Evolutionary conservation across 164 flowering plant species (phyloP).

Genomic region (Umbilicus rupestris): DNA sequence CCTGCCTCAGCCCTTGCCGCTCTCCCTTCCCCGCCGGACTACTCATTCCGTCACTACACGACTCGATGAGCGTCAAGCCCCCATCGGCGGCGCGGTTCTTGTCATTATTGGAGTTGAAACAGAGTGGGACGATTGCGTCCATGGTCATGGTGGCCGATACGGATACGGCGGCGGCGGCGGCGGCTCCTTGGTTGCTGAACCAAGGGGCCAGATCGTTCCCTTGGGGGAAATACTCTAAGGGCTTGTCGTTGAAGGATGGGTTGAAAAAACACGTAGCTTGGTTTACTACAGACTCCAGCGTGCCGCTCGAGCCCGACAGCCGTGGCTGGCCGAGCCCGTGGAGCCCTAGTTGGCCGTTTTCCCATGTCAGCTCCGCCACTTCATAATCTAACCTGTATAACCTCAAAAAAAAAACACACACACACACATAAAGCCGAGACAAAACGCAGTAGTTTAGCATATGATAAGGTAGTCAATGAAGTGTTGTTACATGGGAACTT

Average conservation of each 20-base stretch:
- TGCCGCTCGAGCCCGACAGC: slow-evolving; percentile 47
- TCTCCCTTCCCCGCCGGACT: background rate
- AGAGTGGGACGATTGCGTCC: slow-evolving; percentile 62
- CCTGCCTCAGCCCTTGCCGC: background rate
- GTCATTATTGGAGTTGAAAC: slow-evolving; percentile 20
- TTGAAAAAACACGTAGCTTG: slow-evolving; percentile 38
- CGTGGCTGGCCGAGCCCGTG: slow-evolving; percentile 67
- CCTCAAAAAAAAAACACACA: too few relatives aligned
- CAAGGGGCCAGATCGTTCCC: slow-evolving; percentile 26
- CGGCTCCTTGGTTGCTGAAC: slow-evolving; percentile 26
- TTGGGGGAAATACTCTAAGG: background rate
- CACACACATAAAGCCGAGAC: too few relatives aligned
- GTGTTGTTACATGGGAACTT: slow-evolving; percentile 27
- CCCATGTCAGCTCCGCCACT: slow-evolving; percentile 87
- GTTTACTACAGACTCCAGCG: slow-evolving; percentile 77
- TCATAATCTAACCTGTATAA: slow-evolving; percentile 43
- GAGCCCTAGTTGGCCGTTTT: slow-evolving; percentile 72
- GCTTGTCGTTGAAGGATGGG: slow-evolving; percentile 2
- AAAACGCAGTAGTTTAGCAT: too few relatives aligned
- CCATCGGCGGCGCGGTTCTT: background rate
- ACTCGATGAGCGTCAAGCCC: background rate
- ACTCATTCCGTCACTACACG: background rate
- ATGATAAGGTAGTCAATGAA: too few relatives aligned
- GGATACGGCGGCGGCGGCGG: slow-evolving; percentile 16
- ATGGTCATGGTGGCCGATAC: slow-evolving; percentile 21